Base-by-base conservation (phyloP, 1,284 basidiomycete species). In the Ganoderma lingzhi region DNA sequence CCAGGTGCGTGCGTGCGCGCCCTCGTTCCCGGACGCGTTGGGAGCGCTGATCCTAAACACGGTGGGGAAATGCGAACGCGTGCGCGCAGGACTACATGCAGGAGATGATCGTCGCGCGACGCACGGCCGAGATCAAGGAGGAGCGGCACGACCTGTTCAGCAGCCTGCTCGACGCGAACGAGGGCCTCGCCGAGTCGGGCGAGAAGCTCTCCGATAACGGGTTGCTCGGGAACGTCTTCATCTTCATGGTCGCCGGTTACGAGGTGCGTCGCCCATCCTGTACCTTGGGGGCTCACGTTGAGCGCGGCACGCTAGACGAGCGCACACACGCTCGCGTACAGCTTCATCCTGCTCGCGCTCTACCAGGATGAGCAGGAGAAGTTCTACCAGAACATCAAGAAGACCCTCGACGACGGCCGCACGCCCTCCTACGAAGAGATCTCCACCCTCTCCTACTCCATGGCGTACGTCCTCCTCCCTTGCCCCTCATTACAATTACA, bases 341-440 rank as follows among this genome's bases (percentile, higher is more conserved):
- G 86, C 2, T 84, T 92, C 65, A 89, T 84, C 12, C 77, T 84
- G 44, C 79, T 88, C 2, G 85, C 85, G 0, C 73, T 87, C 23
- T 84, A 92, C 75, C 88, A 84, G 2, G 86, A 90, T 0, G 85
- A 87, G 73, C 91, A 93, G 76, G 88, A 90, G 66, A 85, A 81
- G 68, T 77, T 92, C 10, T 86, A 85, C 72, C 75, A 88, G 51
- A 85, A 90, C 62, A 85, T 91, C 72, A 82, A 80, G 48, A 28
- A 65, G 30, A 32, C 39, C 30, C 56, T 61, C 30, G 64, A 30
- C 32, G 44, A 69, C 44, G 56, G 28, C n/a, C 35, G 28, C 19
- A n/a, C 37, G 12, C 65, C 86, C 86, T 80, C 80, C 6, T 90
- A 89, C 73, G 83, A 86, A 65, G 86, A 89, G 59, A 84, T 88